phyloP scores from a whole-genome alignment of 495 filamentous ascomycete species.

The Xylaria bambusicola region DNA sequence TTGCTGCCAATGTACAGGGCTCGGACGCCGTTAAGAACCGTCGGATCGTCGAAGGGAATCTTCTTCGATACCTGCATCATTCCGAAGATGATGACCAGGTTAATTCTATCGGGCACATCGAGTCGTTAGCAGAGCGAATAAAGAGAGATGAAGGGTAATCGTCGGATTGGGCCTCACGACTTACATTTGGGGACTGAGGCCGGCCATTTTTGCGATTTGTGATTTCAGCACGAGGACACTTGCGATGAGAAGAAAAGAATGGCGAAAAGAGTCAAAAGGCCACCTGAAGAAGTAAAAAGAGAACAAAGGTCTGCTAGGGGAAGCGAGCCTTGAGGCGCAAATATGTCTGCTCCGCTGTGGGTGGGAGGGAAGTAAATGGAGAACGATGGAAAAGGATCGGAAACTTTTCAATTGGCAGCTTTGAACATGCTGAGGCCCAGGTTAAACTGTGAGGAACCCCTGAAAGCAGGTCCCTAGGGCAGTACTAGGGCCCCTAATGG shows the following conservation, averaged over 20 bases:
- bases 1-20: constrained; percentile 84
- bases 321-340: background rate
- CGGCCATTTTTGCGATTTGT: constrained; percentile 46
- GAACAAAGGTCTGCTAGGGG: background rate
- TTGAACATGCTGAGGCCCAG: too few species aligned
- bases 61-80: constrained; percentile 98
- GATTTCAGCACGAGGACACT: background rate
- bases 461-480: background rate
- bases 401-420: constrained; percentile 4
- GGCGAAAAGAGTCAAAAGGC: background rate
- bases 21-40: constrained; percentile 80
- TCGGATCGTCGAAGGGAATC: constrained; percentile 90
- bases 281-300: background rate
- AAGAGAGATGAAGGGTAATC: constrained; percentile 2
- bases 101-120: constrained; percentile 61
- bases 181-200: constrained; percentile 55
- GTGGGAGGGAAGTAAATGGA: constrained; percentile 15
- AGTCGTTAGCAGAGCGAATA: constrained; percentile 20
- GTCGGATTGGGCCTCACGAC: constrained; percentile 20
- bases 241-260: background rate
- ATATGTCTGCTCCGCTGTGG: constrained; percentile 7
- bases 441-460: background rate
- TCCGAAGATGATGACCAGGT: constrained; percentile 89
- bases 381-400: constrained; percentile 4
- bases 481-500: background rate